phyloP scores from a whole-genome alignment of 2,329 filamentous ascomycete genomes.

The Ophiostoma piceae region DNA sequence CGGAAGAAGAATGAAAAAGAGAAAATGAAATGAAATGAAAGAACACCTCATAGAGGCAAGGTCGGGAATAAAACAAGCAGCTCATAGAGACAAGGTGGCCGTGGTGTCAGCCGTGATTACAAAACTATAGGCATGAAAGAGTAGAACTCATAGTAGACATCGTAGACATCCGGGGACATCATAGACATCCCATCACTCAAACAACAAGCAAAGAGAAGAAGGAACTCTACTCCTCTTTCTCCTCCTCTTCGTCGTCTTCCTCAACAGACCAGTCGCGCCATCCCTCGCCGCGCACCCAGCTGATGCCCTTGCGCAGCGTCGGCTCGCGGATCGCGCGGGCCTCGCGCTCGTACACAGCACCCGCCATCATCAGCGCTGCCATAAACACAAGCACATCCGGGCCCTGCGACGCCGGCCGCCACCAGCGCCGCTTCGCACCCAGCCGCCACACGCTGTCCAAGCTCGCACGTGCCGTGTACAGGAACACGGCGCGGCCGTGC shows the following conservation, averaged over 20 bases:
- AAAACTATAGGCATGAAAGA: not conserved
- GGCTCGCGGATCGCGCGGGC: constrained; percentile 62
- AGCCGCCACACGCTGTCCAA: constrained; percentile 88
- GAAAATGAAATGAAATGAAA: not conserved
- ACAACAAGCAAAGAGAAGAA: not conserved
- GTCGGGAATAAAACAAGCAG: constrained; percentile 3
- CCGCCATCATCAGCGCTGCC: constrained; percentile 68
- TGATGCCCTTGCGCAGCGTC: constrained; percentile 64
- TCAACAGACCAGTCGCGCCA: constrained; percentile 62
- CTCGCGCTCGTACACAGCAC: constrained; percentile 69
- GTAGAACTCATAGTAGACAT: not conserved
- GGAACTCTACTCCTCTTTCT: not conserved
- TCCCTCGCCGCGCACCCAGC: constrained; percentile 69
- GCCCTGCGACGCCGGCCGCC: constrained; percentile 79
- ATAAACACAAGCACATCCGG: constrained; percentile 85
- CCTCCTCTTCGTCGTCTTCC: constrained; percentile 46
- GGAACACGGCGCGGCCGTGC: constrained; percentile 61
- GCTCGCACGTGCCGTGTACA: constrained; percentile 73
- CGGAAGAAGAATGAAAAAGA: not conserved
- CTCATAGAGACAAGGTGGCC: not conserved
- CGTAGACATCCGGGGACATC: not conserved
- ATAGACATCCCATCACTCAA: not conserved
- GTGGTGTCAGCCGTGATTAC: not conserved
- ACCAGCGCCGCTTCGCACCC: constrained; percentile 83
- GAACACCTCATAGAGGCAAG: not conserved